phyloP scores from a whole-genome alignment of 73 alveolate species.

The Paramecium sexaurelia region DNA sequence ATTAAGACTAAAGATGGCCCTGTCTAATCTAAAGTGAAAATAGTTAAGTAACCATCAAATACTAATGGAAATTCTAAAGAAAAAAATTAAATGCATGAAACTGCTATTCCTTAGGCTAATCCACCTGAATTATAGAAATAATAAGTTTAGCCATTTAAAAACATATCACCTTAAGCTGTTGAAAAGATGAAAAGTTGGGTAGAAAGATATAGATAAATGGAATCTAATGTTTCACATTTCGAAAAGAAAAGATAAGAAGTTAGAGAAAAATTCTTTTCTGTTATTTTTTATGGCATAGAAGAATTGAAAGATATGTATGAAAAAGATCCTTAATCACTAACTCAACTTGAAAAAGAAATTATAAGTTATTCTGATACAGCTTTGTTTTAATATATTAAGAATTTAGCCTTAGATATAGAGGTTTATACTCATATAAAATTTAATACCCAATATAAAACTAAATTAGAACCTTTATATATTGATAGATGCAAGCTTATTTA shows the following conservation, averaged over 20 bases:
- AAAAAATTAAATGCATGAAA: background rate
- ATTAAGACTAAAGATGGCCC: background rate
- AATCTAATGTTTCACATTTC: background rate
- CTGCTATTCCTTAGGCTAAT: background rate
- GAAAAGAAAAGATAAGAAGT: constrained; percentile 56
- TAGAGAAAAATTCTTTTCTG: constrained; percentile 29
- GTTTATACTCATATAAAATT: constrained; percentile 32
- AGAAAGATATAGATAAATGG: constrained; percentile 8
- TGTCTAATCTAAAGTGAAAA: background rate
- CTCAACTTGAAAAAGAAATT: constrained; percentile 17
- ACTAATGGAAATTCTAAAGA: background rate
- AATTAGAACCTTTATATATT: constrained; percentile 21
- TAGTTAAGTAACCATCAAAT: background rate
- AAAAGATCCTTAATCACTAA: background rate
- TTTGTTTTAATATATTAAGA: background rate
- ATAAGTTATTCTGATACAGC: background rate
- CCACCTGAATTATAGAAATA: background rate
- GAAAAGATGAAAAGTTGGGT: constrained; percentile 12
- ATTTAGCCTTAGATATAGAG: constrained; percentile 34
- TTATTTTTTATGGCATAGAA: constrained; percentile 14
- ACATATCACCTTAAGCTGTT: background rate
- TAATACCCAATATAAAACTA: background rate
- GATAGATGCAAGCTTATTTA: constrained; percentile 43
- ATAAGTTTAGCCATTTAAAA: background rate
- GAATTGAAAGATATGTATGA: background rate